Evolutionary conservation across 306 rosid species (phyloP).

Genomic region (Fragaria vesca): DNA sequence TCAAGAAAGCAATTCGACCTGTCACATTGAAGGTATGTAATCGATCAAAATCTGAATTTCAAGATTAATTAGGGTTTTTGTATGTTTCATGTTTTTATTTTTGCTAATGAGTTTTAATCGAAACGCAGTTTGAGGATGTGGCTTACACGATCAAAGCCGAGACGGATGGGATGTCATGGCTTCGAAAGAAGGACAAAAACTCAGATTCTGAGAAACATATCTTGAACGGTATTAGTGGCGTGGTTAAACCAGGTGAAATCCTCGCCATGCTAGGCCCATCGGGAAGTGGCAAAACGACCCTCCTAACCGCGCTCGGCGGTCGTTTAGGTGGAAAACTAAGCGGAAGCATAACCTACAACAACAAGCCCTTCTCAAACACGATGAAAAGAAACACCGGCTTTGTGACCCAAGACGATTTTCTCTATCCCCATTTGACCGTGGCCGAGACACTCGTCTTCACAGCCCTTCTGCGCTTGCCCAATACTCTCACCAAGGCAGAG

Average conservation of each 20-base stretch:
- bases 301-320: constrained; percentile 67
- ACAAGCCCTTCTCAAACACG: constrained; percentile 42
- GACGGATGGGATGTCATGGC: constrained; percentile 19
- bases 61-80: not conserved
- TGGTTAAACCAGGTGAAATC: constrained; percentile 69
- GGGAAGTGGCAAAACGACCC: constrained; percentile 85
- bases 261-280: constrained; percentile 89
- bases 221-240: constrained; percentile 53
- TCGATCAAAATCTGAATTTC: not conserved
- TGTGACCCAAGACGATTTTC: constrained; percentile 76
- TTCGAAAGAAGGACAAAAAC: constrained; percentile 15
- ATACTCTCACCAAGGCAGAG: constrained; percentile 33
- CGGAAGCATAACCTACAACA: constrained; percentile 48
- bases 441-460: constrained; percentile 68
- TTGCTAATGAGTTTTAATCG: not conserved
- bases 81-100: not conserved
- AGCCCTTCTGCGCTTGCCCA: constrained; percentile 65
- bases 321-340: constrained; percentile 42
- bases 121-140: constrained; percentile 57
- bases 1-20: constrained; percentile 33
- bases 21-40: constrained; percentile 51
- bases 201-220: constrained; percentile 45
- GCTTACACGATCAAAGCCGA: constrained; percentile 43
- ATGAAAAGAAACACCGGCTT: constrained; percentile 63
- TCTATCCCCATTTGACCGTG: constrained; percentile 63